phyloP scores from a whole-genome alignment of 2,329 filamentous ascomycete genomes.

The Escovopsis weberi region DNA sequence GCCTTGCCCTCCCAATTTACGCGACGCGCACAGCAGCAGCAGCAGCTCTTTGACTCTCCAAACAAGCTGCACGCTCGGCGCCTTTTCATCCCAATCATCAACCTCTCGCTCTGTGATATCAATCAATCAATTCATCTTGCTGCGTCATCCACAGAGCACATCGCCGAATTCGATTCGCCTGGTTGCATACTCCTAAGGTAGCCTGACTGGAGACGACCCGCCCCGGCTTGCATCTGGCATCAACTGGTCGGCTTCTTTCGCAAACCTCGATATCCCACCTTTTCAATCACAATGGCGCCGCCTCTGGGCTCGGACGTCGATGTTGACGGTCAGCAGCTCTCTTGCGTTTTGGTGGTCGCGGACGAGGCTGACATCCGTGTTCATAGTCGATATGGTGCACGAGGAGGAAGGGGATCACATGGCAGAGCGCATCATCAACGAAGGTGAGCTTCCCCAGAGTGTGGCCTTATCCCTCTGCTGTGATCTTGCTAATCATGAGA shows the following conservation, averaged over 20 bases:
- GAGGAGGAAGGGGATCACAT: slow-evolving; percentile 54
- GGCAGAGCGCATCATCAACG: slow-evolving; percentile 84
- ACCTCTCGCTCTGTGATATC: not conserved
- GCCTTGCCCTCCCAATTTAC: slow-evolving; percentile 18
- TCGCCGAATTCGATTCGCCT: not conserved
- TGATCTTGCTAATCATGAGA: slow-evolving; percentile 1
- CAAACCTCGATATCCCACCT: no score
- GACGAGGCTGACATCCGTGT: not conserved
- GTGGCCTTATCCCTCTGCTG: not conserved
- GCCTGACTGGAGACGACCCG: no score
- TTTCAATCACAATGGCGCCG: slow-evolving; percentile 18
- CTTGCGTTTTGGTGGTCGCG: not conserved
- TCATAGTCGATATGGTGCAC: slow-evolving; percentile 27
- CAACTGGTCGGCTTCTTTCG: no score
- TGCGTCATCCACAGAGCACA: not conserved
- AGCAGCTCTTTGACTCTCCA: not conserved
- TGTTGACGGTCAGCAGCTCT: slow-evolving; percentile 18
- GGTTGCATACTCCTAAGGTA: no score
- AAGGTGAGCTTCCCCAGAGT: slow-evolving; percentile 39
- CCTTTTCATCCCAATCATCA: not conserved
- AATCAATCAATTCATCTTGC: not conserved
- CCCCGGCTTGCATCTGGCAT: no score
- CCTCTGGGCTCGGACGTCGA: slow-evolving; percentile 21
- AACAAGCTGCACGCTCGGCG: not conserved
- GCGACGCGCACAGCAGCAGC: slow-evolving; percentile 17